Percentiles rank a stretch among this genome's conserved stretches.
Conservation (phyloP, 2,329 filamentous ascomycete genomes). For the Pseudogymnoascus pannorum region DNA sequence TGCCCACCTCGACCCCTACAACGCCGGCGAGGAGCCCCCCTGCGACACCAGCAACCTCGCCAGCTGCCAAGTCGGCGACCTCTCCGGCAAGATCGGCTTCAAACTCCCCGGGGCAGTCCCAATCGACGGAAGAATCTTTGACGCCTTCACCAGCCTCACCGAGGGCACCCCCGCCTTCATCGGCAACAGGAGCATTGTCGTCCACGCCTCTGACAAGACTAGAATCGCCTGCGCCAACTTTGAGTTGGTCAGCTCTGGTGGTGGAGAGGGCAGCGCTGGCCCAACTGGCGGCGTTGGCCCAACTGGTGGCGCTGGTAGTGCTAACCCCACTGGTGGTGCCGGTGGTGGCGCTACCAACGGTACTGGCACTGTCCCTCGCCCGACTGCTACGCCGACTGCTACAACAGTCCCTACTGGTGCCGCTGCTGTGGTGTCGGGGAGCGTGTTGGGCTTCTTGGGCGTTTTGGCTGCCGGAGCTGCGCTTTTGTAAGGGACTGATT, state of each 20-base stretch:
- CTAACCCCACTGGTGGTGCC: not conserved
- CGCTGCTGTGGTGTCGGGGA: not conserved
- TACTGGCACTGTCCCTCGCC: not conserved
- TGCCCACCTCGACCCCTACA: constrained; percentile 64
- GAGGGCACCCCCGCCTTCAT: constrained; percentile 49
- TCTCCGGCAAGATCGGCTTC: constrained; percentile 63
- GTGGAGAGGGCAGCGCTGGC: not conserved
- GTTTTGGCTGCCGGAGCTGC: not conserved
- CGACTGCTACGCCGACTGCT: not conserved
- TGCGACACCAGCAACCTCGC: constrained; percentile 52
- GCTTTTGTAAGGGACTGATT: constrained; percentile 5
- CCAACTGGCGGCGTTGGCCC: not conserved
- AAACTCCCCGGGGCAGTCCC: not conserved
- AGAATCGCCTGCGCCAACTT: constrained; percentile 62
- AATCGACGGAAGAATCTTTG: constrained; percentile 27
- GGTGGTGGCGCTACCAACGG: not conserved
- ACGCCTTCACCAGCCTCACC: constrained; percentile 50
- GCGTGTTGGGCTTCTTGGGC: not conserved
- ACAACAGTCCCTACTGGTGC: not conserved
- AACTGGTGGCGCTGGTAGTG: not conserved
- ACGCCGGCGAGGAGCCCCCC: constrained; percentile 40
- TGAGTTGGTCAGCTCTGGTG: constrained; percentile 11
- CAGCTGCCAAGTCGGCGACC: constrained; percentile 69
- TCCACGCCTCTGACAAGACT: constrained; percentile 58
- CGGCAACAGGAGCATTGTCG: constrained; percentile 55